phyloP scores from a whole-genome alignment of 495 filamentous ascomycete genomes.

The Clavariopsis aquatica region DNA sequence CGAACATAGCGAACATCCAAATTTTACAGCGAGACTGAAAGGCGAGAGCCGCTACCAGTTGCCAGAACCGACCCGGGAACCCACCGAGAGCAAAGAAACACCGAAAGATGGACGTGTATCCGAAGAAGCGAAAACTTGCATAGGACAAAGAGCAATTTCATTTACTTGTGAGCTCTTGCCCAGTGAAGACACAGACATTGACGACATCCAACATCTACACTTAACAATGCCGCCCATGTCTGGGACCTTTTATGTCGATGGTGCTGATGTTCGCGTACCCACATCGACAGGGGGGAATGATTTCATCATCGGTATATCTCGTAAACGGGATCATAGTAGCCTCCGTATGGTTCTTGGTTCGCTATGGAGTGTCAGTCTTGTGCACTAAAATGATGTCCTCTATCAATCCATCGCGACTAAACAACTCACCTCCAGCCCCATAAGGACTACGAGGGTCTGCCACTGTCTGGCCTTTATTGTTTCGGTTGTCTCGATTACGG shows the following conservation, averaged over 20 bases:
- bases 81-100: slow-evolving; percentile 4
- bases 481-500: slow-evolving; percentile 46
- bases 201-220: not conserved
- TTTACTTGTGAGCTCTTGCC: not conserved
- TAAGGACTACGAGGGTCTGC: not conserved
- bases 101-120: not conserved
- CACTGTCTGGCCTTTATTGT: slow-evolving; percentile 5
- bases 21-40: not conserved
- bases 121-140: slow-evolving; percentile 1
- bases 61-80: not conserved
- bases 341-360: not conserved
- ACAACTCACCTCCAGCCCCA: not conserved
- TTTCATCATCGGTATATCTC: not conserved
- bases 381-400: not conserved
- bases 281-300: not conserved
- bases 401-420: not conserved
- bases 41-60: not conserved
- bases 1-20: not conserved
- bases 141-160: not conserved
- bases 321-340: slow-evolving; percentile 9
- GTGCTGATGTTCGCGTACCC: not conserved
- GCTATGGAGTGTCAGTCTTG: not conserved
- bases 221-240: not conserved
- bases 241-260: not conserved
- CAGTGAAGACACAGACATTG: not conserved